These are phyloP conservation scores for Saccharomycopsis lassenensis DNA, from an alignment of 805 yeast species.

Conservation along the genomic window DNA sequence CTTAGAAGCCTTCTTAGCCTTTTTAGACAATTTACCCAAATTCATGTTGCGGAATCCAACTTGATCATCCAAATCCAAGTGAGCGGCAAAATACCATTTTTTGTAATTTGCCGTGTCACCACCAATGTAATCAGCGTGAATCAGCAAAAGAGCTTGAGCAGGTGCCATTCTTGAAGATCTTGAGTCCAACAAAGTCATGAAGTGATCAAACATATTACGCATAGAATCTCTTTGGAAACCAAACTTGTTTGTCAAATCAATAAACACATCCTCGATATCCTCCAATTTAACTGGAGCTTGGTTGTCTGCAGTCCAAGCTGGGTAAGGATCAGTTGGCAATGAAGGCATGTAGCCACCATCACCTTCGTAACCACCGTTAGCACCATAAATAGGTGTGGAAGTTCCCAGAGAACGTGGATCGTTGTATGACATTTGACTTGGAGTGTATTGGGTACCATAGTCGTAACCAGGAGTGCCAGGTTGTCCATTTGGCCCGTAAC, in stretches of 20 bases:
- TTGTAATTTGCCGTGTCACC: slow-evolving; percentile 79
- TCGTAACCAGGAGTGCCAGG: slow-evolving; percentile 57
- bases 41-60: slow-evolving; percentile 77
- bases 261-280: slow-evolving; percentile 79
- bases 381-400: slow-evolving; percentile 86
- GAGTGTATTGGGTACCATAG: slow-evolving; percentile 63
- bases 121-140: slow-evolving; percentile 83
- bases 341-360: slow-evolving; percentile 46
- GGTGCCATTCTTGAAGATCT: slow-evolving; percentile 86
- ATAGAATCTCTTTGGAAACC: slow-evolving; percentile 90
- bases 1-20: slow-evolving; percentile 72
- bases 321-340: slow-evolving; percentile 86
- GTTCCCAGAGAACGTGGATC: slow-evolving; percentile 86
- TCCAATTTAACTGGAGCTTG: slow-evolving; percentile 78
- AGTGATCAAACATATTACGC: slow-evolving; percentile 86
- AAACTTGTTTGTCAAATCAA: slow-evolving; percentile 70
- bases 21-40: slow-evolving; percentile 63
- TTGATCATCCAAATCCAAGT: slow-evolving; percentile 74
- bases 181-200: slow-evolving; percentile 75
- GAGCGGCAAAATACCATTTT: slow-evolving; percentile 85
- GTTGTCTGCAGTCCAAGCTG: slow-evolving; percentile 98
- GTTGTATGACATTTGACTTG: slow-evolving; percentile 80
- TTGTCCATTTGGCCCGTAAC: slow-evolving; percentile 42
- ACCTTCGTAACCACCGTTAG: slow-evolving; percentile 28
- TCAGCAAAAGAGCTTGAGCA: slow-evolving; percentile 69